These are phyloP conservation scores for Malus fusca DNA, from an alignment of 306 rosid genomes.

Conservation along the genomic window DNA sequence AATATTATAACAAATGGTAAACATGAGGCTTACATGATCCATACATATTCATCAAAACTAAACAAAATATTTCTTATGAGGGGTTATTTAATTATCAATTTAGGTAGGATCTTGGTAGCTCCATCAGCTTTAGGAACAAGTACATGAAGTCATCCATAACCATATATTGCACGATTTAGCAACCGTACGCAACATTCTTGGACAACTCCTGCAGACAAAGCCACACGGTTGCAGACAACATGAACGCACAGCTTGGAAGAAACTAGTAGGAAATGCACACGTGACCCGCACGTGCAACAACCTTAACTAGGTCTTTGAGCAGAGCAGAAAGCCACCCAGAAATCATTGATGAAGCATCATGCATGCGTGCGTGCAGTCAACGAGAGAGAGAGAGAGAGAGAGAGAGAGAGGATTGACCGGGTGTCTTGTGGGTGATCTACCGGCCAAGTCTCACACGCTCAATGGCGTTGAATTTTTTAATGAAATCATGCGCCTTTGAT, in stretches of 20 bases:
- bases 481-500: constrained; percentile 89
- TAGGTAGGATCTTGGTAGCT: not conserved
- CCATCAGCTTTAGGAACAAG: not conserved
- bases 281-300: constrained; percentile 28
- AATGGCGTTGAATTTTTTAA: constrained; percentile 96
- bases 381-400: constrained; percentile 23
- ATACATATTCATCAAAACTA: not conserved
- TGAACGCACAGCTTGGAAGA: not conserved
- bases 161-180: not conserved
- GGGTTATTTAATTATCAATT: not conserved
- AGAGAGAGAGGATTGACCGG: constrained; percentile 65
- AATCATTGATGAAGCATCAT: not conserved
- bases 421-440: constrained; percentile 98
- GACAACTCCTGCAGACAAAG: not conserved
- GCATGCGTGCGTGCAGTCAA: constrained; percentile 1
- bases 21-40: too few species aligned
- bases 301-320: constrained; percentile 21
- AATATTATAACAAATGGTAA: not conserved
- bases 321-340: constrained; percentile 34
- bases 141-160: not conserved
- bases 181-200: not conserved
- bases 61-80: not conserved
- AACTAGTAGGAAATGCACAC: not conserved
- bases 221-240: not conserved
- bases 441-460: constrained; percentile 84